Conservation (phyloP, 2,329 filamentous ascomycete species). For the Hortaea sp. region DNA sequence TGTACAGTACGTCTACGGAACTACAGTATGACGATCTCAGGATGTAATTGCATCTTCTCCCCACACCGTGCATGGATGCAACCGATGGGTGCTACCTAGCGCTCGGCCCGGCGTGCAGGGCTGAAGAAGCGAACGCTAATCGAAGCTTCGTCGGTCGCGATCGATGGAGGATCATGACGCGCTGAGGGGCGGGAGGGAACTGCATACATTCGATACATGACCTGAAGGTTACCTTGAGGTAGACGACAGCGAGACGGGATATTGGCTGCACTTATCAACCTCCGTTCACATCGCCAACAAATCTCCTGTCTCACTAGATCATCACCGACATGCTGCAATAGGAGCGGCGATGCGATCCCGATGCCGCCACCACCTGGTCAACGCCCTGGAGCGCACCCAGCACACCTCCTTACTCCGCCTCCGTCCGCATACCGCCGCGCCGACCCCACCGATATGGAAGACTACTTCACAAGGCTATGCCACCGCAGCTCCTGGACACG, state of each 20-base stretch:
- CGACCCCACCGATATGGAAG: constrained; percentile 17
- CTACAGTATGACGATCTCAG: no score
- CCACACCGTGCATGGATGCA: no score
- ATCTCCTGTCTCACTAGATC: no score
- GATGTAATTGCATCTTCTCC: no score
- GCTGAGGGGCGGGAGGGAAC: neutral
- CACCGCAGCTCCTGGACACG: constrained; percentile 1
- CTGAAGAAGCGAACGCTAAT: constrained; percentile 1
- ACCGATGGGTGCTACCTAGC: neutral
- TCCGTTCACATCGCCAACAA: no score
- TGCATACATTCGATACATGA: no score
- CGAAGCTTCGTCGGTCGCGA: constrained; percentile 1
- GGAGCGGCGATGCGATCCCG: constrained; percentile 21
- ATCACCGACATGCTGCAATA: constrained; percentile 2
- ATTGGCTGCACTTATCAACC: no score
- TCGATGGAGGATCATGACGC: neutral
- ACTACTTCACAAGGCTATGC: constrained; percentile 18
- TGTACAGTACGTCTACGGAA: no score
- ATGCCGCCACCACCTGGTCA: constrained; percentile 20
- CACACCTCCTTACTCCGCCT: constrained; percentile 26
- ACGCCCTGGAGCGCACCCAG: constrained; percentile 25
- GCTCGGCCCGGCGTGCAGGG: neutral
- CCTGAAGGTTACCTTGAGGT: no score
- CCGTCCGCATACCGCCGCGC: constrained; percentile 7
- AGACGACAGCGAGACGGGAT: no score